A percentile compares a stretch with the other conserved stretches of the same genome.
Evolutionary conservation across 306 rosid genomes (phyloP).

Genomic region (Morella rubra): DNA sequence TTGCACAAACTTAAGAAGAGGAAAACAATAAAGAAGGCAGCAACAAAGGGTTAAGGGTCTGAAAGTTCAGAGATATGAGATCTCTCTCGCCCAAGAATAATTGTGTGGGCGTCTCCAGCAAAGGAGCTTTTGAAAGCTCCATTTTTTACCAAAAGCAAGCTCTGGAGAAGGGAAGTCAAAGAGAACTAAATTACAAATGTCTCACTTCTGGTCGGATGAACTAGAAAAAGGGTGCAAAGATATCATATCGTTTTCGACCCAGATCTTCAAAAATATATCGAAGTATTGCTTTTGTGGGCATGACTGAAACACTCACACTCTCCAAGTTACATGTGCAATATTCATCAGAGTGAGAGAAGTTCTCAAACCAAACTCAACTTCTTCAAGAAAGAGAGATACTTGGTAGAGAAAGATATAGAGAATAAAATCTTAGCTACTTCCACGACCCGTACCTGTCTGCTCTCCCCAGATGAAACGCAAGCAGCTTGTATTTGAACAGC

Average conservation of each 20-base stretch:
- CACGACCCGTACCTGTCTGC: neutral
- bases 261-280: slow-evolving; percentile 13
- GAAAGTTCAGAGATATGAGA: slow-evolving; percentile 2
- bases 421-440: neutral
- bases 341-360: neutral
- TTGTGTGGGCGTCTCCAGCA: neutral
- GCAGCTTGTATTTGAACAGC: neutral
- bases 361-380: neutral
- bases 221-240: slow-evolving; percentile 15
- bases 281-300: neutral
- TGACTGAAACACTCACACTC: neutral
- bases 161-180: slow-evolving; percentile 13
- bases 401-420: neutral
- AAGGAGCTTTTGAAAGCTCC: slow-evolving; percentile 3
- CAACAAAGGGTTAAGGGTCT: neutral
- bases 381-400: neutral
- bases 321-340: neutral
- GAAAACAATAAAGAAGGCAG: neutral
- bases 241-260: slow-evolving; percentile 31
- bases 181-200: slow-evolving; percentile 15
- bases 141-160: slow-evolving; percentile 19
- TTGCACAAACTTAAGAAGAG: neutral
- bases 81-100: slow-evolving; percentile 6
- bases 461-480: neutral
- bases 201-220: neutral